Conservation (phyloP, 768 basidiomycete genomes). For the Gyrodon lividus region DNA sequence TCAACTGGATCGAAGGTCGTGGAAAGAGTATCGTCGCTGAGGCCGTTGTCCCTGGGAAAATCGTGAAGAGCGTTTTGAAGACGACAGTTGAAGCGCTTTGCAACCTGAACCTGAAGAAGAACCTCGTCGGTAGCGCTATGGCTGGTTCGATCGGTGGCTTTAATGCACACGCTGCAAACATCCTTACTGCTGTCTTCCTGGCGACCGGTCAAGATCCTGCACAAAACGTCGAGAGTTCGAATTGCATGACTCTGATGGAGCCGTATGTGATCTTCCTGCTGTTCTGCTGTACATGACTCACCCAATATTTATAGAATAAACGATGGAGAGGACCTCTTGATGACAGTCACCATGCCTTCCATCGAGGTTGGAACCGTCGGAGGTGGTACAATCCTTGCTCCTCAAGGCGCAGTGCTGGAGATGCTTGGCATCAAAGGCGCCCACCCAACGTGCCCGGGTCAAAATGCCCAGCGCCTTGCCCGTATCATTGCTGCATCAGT, state of each 20-base stretch:
- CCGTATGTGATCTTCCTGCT: constrained; percentile 54
- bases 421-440: constrained; percentile 94
- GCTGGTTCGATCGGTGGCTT: constrained; percentile 97
- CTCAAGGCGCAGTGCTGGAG: constrained; percentile 87
- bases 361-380: constrained; percentile 99
- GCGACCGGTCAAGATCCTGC: constrained; percentile 99
- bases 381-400: constrained; percentile 89
- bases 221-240: constrained; percentile 98
- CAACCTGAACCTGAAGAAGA: constrained; percentile 96
- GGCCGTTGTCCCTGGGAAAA: constrained; percentile 84
- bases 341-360: constrained; percentile 97
- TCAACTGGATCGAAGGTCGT: constrained; percentile 99
- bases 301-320: constrained; percentile 57
- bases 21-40: constrained; percentile 98
- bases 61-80: constrained; percentile 91
- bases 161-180: constrained; percentile 98
- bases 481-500: constrained; percentile 88
- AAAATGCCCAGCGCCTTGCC: constrained; percentile 87
- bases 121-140: constrained; percentile 96
- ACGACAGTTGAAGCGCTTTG: constrained; percentile 89
- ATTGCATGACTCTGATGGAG: constrained; percentile 99
- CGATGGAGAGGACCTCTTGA: constrained; percentile 83
- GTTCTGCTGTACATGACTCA: constrained; percentile 3
- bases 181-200: constrained; percentile 91
- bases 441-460: constrained; percentile 80